Evolutionary conservation across 768 basidiomycete species (phyloP), one percentile per base, ranked within the genome.

Genomic region (Boletus tylopilopsis): DNA sequence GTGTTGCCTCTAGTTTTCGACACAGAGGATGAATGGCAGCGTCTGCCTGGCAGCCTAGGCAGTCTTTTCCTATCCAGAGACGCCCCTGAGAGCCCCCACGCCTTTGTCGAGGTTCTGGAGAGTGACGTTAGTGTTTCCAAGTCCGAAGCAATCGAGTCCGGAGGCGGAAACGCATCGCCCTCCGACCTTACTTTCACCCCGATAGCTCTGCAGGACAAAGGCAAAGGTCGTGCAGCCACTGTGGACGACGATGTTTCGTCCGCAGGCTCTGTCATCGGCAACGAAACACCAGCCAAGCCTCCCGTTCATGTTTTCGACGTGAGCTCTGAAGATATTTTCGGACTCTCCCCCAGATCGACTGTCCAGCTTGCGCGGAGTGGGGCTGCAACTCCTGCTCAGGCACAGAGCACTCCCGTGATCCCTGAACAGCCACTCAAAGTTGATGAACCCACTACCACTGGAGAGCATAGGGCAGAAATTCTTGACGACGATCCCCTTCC

Each of bases 11-110:
- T 75, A 29, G 68, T 73, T 39, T 71, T 76, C 34, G 76, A 76
- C 22, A 62, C 71, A 40, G 80, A 82, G 21, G 78, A 81, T 35
- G 84, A 81, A 35, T 88, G 87, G 87, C 81, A 86, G 59, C 71
- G 70, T 39, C 71, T 86, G 25, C 76, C 76, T 19, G 61, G 62
- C 6, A 61, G 53, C 48, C 53, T 78, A 13, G 71, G 71, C 25
- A 75, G 71, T 22, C 60, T 81, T 15, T 74, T 77, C 55, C 55
- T 63, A 29, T 63, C 63, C 25, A 54, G 51, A 33, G 63, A 66
- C 5, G 63, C 64, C 33, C 57, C 64, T 40, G 70, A 73, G 21
- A 75, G 71, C 43, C 77, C 81, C 4, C 84, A 85, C 67, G 85
- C 81, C 3, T 86, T 78, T 60, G 79, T 86, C 12, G 83, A 85